A percentile compares a stretch with the other conserved stretches of the same genome.
Conservation (phyloP, 2,329 filamentous ascomycete genomes). For the Aspergillus tanneri region DNA sequence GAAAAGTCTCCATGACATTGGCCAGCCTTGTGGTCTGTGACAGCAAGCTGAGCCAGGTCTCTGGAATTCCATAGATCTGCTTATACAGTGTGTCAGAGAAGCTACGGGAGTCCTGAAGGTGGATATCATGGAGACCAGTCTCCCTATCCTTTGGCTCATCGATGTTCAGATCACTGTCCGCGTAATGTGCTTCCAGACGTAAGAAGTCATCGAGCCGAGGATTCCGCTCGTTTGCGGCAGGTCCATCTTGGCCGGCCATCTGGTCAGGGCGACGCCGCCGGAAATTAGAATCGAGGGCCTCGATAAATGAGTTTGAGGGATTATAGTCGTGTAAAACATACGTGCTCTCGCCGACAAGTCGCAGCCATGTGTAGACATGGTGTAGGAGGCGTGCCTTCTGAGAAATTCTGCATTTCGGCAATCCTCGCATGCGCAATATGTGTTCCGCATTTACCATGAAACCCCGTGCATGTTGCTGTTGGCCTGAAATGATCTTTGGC, state of each 20-base stretch:
- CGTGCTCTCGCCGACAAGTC: conserved; percentile 39
- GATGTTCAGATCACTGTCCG: conserved; percentile 41
- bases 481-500: conserved; percentile 26
- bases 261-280: no score
- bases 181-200: conserved; percentile 33
- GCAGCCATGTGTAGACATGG: conserved; percentile 41
- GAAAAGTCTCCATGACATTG: conserved; percentile 35
- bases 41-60: conserved; percentile 46
- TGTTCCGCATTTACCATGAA: conserved; percentile 42
- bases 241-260: no score
- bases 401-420: conserved; percentile 37
- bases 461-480: conserved; percentile 34
- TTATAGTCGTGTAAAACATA: conserved; percentile 33
- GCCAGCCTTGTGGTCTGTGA: conserved; percentile 47
- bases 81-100: conserved; percentile 39
- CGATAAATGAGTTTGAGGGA: conserved; percentile 22
- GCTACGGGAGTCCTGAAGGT: conserved; percentile 38
- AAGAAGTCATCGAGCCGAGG: conserved; percentile 43
- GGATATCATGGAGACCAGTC: conserved; percentile 39
- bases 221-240: conserved; percentile 20
- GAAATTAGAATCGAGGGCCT: conserved; percentile 17
- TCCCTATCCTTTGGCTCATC: conserved; percentile 38
- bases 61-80: conserved; percentile 45
- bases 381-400: conserved; percentile 41
- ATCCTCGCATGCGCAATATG: conserved; percentile 36